phyloP scores from a whole-genome alignment of 768 basidiomycete species.

The Pleurotus sapidus region DNA sequence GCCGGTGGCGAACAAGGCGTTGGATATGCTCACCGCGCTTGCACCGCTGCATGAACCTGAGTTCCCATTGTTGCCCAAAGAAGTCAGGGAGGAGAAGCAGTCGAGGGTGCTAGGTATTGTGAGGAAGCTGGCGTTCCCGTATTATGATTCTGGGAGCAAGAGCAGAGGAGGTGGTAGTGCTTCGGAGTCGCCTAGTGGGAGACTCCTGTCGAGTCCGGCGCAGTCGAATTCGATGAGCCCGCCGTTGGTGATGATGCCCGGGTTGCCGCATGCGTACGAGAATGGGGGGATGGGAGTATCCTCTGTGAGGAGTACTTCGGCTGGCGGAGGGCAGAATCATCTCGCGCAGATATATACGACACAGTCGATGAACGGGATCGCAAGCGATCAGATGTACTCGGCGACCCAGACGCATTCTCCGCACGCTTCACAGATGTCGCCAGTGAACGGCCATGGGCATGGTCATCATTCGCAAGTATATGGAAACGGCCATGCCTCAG shows the following conservation, averaged over 20 bases:
- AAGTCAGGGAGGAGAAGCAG: conserved; percentile 58
- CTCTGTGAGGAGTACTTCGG: conserved; percentile 20
- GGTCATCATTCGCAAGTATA: conserved; percentile 17
- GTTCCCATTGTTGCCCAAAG: conserved; percentile 45
- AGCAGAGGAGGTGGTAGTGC: not conserved
- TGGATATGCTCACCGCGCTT: conserved; percentile 66
- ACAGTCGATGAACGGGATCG: not conserved
- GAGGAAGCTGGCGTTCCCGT: conserved; percentile 79
- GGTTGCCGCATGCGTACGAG: conserved; percentile 37
- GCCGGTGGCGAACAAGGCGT: conserved; percentile 72
- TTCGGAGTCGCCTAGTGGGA: conserved; percentile 42
- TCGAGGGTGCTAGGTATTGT: conserved; percentile 62
- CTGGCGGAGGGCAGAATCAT: conserved; percentile 1
- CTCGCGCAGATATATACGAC: conserved; percentile 1
- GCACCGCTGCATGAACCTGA: conserved; percentile 72
- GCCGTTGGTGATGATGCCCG: conserved; percentile 34
- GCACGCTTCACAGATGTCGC: conserved; percentile 1
- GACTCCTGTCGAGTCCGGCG: conserved; percentile 47
- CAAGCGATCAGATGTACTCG: not conserved
- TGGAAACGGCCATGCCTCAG: conserved; percentile 20
- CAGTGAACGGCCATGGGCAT: conserved; percentile 7
- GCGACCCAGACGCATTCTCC: not conserved
- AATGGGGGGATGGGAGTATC: conserved; percentile 1
- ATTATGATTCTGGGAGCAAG: conserved; percentile 56
- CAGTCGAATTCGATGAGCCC: conserved; percentile 61